A percentile compares a stretch with the other conserved stretches of the same genome.
phyloP scores from a whole-genome alignment of 768 basidiomycete genomes.

The Lepiota venenata region DNA sequence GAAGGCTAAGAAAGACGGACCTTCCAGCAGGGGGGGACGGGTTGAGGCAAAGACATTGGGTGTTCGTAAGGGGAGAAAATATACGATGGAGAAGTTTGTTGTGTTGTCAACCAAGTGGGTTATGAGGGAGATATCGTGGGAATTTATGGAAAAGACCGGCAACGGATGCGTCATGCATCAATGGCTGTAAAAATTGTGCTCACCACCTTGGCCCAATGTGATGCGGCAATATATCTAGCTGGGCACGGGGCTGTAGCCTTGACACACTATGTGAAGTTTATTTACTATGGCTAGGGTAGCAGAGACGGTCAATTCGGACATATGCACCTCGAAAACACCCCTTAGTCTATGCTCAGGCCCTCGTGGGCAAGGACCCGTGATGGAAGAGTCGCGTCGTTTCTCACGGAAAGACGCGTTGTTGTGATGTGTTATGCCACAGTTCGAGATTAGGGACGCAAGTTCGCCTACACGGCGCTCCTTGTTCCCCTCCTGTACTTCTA shows the following conservation, averaged over 20 bases:
- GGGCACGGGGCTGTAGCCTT: too few species aligned
- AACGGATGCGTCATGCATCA: neutral
- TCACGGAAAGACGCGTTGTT: slow-evolving; percentile 35
- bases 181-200: neutral
- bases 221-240: neutral
- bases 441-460: slow-evolving; percentile 25
- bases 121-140: slow-evolving; percentile 18
- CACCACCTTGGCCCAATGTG: neutral
- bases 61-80: slow-evolving; percentile 22
- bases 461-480: slow-evolving; percentile 15
- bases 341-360: too few species aligned
- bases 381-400: slow-evolving; percentile 23
- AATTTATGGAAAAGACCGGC: slow-evolving; percentile 16
- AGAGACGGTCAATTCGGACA: too few species aligned
- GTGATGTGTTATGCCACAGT: slow-evolving; percentile 35
- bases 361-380: slow-evolving; percentile 5
- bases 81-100: slow-evolving; percentile 13
- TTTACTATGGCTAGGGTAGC: too few species aligned
- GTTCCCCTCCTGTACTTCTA: slow-evolving; percentile 64
- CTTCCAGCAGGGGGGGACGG: slow-evolving; percentile 98
- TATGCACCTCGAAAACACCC: too few species aligned
- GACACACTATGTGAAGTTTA: too few species aligned
- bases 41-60: slow-evolving; percentile 92
- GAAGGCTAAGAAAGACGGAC: slow-evolving; percentile 33
- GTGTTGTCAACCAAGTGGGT: slow-evolving; percentile 5